Conservation (phyloP, 2,329 filamentous ascomycete genomes). For the Coniosporium tulheliwenetii region DNA sequence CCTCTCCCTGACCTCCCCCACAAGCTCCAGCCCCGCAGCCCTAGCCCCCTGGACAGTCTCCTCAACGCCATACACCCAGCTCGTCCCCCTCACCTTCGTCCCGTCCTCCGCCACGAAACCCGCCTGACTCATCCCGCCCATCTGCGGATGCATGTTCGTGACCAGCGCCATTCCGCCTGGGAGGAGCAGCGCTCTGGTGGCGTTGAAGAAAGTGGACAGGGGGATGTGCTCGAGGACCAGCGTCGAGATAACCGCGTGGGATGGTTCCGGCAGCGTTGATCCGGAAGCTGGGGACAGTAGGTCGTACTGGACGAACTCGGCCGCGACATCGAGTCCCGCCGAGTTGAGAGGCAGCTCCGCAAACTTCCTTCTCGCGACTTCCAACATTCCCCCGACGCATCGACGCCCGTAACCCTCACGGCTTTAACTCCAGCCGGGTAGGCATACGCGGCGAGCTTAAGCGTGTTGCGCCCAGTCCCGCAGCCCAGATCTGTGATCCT, state of each 20-base stretch:
- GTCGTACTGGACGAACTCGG: slow-evolving; percentile 16
- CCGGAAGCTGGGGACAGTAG: slow-evolving; percentile 16
- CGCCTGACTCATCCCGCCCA: slow-evolving; percentile 43
- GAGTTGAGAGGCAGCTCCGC: slow-evolving; percentile 3
- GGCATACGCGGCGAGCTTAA: slow-evolving; percentile 28
- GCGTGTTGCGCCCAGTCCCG: slow-evolving; percentile 48
- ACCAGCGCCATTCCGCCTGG: slow-evolving; percentile 37
- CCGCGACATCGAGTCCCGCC: neutral
- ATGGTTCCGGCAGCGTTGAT: slow-evolving; percentile 11
- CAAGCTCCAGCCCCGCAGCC: slow-evolving; percentile 15
- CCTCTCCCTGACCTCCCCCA: slow-evolving; percentile 13
- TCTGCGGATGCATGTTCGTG: slow-evolving; percentile 55
- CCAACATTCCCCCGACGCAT: slow-evolving; percentile 44
- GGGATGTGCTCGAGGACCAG: slow-evolving; percentile 51
- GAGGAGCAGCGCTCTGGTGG: slow-evolving; percentile 24
- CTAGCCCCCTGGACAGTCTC: slow-evolving; percentile 36
- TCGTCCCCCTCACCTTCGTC: slow-evolving; percentile 42
- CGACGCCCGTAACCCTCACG: slow-evolving; percentile 34
- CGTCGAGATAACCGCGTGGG: slow-evolving; percentile 39
- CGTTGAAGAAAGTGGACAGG: slow-evolving; percentile 32
- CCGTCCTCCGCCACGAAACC: slow-evolving; percentile 43
- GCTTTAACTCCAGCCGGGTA: slow-evolving; percentile 8
- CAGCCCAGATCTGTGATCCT: slow-evolving; percentile 47
- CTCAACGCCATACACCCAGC: slow-evolving; percentile 38
- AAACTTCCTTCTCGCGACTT: slow-evolving; percentile 29